phyloP scores from a whole-genome alignment of 2,329 filamentous ascomycete genomes.

The Epicoccum nigrum region DNA sequence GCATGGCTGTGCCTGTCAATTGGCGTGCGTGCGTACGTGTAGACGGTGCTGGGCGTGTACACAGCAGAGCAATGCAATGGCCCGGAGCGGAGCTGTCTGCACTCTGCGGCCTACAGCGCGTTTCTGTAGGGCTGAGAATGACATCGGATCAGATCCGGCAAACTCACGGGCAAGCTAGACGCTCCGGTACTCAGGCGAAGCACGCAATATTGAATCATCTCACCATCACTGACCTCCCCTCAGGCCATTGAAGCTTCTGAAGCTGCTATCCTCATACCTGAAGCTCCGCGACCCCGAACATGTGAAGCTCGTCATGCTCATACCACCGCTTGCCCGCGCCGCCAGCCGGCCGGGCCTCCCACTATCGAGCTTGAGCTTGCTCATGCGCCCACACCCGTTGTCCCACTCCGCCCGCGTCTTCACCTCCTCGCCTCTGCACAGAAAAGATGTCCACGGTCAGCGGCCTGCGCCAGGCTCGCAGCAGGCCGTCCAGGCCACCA shows the following conservation, averaged over 20 bases:
- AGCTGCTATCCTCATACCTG: background rate
- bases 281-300: conserved; percentile 24
- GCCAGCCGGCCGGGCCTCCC: conserved; percentile 37
- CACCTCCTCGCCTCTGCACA: conserved; percentile 51
- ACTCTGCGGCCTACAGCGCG: conserved; percentile 7
- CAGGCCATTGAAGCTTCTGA: conserved; percentile 13
- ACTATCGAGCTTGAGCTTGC: conserved; percentile 20
- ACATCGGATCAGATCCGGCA: conserved; percentile 14
- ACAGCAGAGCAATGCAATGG: conserved; percentile 9
- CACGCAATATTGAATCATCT: conserved; percentile 11
- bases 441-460: conserved; percentile 51
- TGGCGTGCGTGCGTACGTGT: conserved; percentile 26
- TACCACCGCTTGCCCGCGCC: conserved; percentile 44
- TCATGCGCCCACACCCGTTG: conserved; percentile 27
- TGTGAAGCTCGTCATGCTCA: conserved; percentile 42
- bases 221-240: conserved; percentile 17
- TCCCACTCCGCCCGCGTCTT: conserved; percentile 49
- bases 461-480: conserved; percentile 35
- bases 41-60: conserved; percentile 12
- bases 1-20: conserved; percentile 40
- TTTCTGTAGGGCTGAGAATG: conserved; percentile 13
- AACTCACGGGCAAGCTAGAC: conserved; percentile 20
- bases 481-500: conserved; percentile 23
- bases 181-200: conserved; percentile 6
- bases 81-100: conserved; percentile 14